Evolutionary conservation across 2,329 filamentous ascomycete genomes (phyloP), one percentile per base, ranked within the genome.

Genomic region (Fusarium neocosmosporiellum): DNA sequence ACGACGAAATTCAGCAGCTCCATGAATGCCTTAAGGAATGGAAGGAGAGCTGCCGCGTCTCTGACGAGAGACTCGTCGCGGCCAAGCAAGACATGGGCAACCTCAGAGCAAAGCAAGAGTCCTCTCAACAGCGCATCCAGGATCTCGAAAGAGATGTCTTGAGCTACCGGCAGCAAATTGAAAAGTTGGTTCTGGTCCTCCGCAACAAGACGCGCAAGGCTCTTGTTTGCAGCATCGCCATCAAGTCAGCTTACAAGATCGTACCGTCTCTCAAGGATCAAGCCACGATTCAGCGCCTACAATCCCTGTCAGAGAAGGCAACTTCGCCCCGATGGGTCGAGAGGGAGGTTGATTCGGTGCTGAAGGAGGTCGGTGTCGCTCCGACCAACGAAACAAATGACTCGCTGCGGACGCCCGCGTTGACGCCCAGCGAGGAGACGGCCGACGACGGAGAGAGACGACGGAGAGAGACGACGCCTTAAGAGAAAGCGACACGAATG

Each of bases 201-300:
- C 37, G 37, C 10, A 36, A 54, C 7, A 65, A 69, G 9, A 29
- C 62, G 1, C 53, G 33, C 2, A 41, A 62, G 5, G 65, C 60
- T 9, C 65, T 59, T 2, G 43, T 73, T 4, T 37, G 33, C 24
- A 5, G 31, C 13, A 27, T 37, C 5, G 72, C 74, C 0, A n/a
- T 73, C 8, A 57, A 58, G 9, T 66, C 67, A 22, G 65, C 67
- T 0, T 66, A 67, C 62, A 61, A 50, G 5, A 10, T 67, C 11
- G 13, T 73, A 0, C 67, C 61, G 3, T 34, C 31, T 2, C 2
- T 66, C 11, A 2, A 46, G 4, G 61, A 73, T 2, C 37, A 65
- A 5, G 33, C 22, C 4, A 33, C 48, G 2, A 53, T 53, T n/a
- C 18, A n/a, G 14, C 46, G 46, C 8, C 27, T 53, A 7, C 27